A percentile compares a stretch with the other conserved stretches of the same genome.
Conservation (phyloP, 768 basidiomycete genomes). For the Suillus plorans region DNA sequence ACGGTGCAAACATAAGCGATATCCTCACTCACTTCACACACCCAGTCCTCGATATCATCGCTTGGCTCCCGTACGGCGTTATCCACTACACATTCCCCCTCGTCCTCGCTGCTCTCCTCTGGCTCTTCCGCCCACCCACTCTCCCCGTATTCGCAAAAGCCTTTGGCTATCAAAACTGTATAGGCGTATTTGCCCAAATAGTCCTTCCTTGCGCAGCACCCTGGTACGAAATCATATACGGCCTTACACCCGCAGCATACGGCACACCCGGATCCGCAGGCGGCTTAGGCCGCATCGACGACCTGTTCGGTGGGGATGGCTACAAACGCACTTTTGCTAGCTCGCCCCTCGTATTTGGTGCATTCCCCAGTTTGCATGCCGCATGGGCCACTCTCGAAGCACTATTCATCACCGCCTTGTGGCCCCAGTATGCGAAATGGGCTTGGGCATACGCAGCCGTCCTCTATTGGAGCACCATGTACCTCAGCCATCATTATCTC, state of each 20-base stretch:
- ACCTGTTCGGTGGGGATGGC: conserved; percentile 69
- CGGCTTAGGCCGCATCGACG: conserved; percentile 90
- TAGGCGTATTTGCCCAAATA: conserved; percentile 86
- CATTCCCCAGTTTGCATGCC: conserved; percentile 93
- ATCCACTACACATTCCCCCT: conserved; percentile 88
- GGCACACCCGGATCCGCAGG: conserved; percentile 90
- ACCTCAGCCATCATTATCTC: conserved; percentile 97
- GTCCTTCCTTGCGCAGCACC: conserved; percentile 91
- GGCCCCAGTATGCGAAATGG: conserved; percentile 66
- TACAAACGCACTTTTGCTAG: conserved; percentile 83
- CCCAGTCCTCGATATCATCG: conserved; percentile 86
- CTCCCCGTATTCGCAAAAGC: conserved; percentile 83
- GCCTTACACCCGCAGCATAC: conserved; percentile 93
- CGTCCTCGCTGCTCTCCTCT: conserved; percentile 79
- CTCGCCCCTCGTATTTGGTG: conserved; percentile 94
- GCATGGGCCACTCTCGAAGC: conserved; percentile 91
- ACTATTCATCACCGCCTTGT: conserved; percentile 92
- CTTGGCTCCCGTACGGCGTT: conserved; percentile 98
- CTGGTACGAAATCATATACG: conserved; percentile 97
- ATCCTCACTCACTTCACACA: conserved; percentile 94
- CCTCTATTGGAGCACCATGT: conserved; percentile 99
- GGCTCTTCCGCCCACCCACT: conserved; percentile 84
- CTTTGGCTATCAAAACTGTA: conserved; percentile 92
- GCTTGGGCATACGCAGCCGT: conserved; percentile 83
- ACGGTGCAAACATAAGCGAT: conserved; percentile 97